These are phyloP conservation scores for Euphrasia confusa DNA, from an alignment of 257 asterid species.

Conservation along the genomic window DNA sequence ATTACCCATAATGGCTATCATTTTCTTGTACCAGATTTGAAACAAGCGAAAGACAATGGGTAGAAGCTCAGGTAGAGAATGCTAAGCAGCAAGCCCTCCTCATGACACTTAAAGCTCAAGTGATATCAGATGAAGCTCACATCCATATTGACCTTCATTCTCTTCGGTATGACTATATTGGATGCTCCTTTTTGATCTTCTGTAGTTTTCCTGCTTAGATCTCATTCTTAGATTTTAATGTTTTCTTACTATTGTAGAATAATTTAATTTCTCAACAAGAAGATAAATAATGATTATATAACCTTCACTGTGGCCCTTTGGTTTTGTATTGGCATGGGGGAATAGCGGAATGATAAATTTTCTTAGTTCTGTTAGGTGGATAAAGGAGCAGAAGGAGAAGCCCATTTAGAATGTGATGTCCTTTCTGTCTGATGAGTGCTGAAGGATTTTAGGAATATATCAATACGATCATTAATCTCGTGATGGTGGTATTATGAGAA, in stretches of 20 bases:
- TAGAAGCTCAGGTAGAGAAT: constrained; percentile 98
- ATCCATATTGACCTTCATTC: constrained; percentile 98
- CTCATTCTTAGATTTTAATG: not conserved
- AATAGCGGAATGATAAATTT: not conserved
- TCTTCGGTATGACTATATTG: constrained; percentile 51
- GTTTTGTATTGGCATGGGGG: constrained; percentile 15
- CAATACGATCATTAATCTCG: not conserved
- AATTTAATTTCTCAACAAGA: constrained; percentile 10
- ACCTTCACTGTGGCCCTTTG: constrained; percentile 18
- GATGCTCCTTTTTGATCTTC: not conserved
- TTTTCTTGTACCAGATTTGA: constrained; percentile 65
- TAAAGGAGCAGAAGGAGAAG: constrained; percentile 11
- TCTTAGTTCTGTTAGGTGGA: constrained; percentile 7
- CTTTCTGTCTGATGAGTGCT: not conserved
- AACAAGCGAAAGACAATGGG: constrained; percentile 97
- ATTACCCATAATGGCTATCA: constrained; percentile 29
- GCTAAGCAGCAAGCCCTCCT: constrained; percentile 94
- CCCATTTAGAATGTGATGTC: constrained; percentile 1
- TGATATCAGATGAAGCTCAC: constrained; percentile 97
- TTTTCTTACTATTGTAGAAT: constrained; percentile 6
- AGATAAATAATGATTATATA: constrained; percentile 9
- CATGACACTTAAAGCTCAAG: constrained; percentile 85
- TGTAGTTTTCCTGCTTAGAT: constrained; percentile 15
- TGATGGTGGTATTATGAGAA: constrained; percentile 5
- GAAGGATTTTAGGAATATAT: constrained; percentile 12